Percentiles rank a stretch among this genome's conserved stretches.
phyloP scores from a whole-genome alignment of 805 yeast species.

The Candida morakotiae region DNA sequence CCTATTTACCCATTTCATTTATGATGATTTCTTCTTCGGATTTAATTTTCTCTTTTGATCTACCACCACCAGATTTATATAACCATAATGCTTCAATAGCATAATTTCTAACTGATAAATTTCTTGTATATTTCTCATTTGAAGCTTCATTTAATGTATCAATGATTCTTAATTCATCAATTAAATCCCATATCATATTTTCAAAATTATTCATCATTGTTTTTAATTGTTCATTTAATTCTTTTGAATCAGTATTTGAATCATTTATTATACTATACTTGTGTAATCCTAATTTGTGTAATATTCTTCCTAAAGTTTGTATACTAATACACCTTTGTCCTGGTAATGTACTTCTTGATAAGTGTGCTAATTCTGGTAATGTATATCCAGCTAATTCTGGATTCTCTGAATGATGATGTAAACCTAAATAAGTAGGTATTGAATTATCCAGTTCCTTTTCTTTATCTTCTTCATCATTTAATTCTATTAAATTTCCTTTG shows the following conservation, averaged over 20 bases:
- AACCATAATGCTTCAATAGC: slow-evolving; percentile 91
- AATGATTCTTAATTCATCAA: slow-evolving; percentile 57
- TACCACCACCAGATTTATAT: slow-evolving; percentile 59
- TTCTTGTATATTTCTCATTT: slow-evolving; percentile 58
- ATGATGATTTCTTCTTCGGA: slow-evolving; percentile 24
- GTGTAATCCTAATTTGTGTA: slow-evolving; percentile 72
- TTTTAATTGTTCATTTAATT: slow-evolving; percentile 20
- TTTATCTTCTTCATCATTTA: slow-evolving; percentile 18
- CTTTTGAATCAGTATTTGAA: slow-evolving; percentile 19
- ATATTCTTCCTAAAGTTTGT: slow-evolving; percentile 79
- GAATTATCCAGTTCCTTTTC: slow-evolving; percentile 9
- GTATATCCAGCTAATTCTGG: slow-evolving; percentile 94
- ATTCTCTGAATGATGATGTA: slow-evolving; percentile 88
- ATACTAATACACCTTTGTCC: slow-evolving; percentile 87
- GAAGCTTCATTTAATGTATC: slow-evolving; percentile 66
- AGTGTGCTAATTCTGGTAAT: slow-evolving; percentile 71
- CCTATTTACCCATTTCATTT: slow-evolving; percentile 10
- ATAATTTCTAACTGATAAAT: slow-evolving; percentile 72
- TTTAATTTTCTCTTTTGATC: slow-evolving; percentile 11
- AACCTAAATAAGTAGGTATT: slow-evolving; percentile 58
- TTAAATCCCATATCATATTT: slow-evolving; percentile 63
- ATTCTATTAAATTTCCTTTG: slow-evolving; percentile 67
- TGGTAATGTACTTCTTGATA: slow-evolving; percentile 72
- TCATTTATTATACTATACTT: slow-evolving; percentile 47
- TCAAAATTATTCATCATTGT: slow-evolving; percentile 39